Conservation (phyloP, 108 stramenopile genomes). For the Heterococcus sp. region DNA sequence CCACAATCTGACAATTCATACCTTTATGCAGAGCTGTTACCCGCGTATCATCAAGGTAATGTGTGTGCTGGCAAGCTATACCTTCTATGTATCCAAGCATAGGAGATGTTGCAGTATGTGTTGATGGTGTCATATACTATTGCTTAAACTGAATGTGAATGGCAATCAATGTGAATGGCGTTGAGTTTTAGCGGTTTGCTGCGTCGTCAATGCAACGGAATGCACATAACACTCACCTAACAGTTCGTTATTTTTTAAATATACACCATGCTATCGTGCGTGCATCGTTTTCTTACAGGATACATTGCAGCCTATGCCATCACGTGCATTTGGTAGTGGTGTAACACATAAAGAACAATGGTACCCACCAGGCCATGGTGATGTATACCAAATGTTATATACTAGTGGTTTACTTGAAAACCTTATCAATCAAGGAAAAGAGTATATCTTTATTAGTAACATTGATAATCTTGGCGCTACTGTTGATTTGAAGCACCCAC, state of each 20-base stretch:
- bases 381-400: slow-evolving; percentile 93
- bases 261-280: no score
- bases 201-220: no score
- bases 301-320: slow-evolving; percentile 41
- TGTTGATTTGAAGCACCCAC: no score
- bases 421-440: slow-evolving; percentile 74
- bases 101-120: no score
- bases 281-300: slow-evolving; percentile 15
- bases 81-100: no score
- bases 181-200: no score
- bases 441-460: slow-evolving; percentile 99
- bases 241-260: no score
- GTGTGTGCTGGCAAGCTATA: no score
- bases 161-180: no score
- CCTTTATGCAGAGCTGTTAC: slow-evolving; percentile 59
- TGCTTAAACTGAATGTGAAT: no score
- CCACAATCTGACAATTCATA: slow-evolving; percentile 63
- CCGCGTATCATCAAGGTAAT: slow-evolving; percentile 54
- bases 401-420: slow-evolving; percentile 85
- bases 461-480: slow-evolving; percentile 99
- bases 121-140: no score
- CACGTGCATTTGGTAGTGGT: slow-evolving; percentile 23
- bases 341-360: slow-evolving; percentile 73
- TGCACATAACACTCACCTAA: no score
- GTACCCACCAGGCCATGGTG: slow-evolving; percentile 99